Conservation (phyloP, 306 rosid genomes). For the Trifolium pratense region DNA sequence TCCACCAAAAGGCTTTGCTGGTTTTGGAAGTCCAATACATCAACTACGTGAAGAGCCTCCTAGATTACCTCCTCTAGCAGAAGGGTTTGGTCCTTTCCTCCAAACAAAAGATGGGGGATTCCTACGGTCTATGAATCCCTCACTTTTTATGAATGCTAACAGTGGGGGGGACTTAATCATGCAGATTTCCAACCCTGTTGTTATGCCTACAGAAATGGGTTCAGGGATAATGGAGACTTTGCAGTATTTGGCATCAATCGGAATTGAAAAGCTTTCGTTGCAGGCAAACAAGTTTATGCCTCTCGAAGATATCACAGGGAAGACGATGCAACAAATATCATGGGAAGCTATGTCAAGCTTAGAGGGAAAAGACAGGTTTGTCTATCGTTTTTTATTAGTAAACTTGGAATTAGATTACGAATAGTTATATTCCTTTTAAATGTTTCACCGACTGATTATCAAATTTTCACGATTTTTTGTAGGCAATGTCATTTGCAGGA, state of each 20-base stretch:
- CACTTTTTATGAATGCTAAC: constrained; percentile 66
- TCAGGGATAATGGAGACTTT: constrained; percentile 79
- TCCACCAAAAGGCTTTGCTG: constrained; percentile 59
- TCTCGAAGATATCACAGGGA: constrained; percentile 88
- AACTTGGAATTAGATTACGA: constrained; percentile 8
- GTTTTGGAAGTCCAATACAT: constrained; percentile 74
- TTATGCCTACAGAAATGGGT: constrained; percentile 95
- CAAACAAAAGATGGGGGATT: constrained; percentile 86
- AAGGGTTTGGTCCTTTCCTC: constrained; percentile 79
- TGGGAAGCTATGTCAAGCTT: constrained; percentile 73
- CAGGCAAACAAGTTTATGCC: constrained; percentile 94
- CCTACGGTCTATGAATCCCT: constrained; percentile 80
- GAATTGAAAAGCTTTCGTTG: constrained; percentile 93
- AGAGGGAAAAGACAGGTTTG: constrained; percentile 69
- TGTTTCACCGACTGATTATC: constrained; percentile 23
- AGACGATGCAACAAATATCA: constrained; percentile 88
- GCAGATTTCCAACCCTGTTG: constrained; percentile 92
- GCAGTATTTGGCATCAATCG: constrained; percentile 76
- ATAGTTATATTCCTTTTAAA: background rate
- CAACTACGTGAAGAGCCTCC: constrained; percentile 54
- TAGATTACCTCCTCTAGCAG: constrained; percentile 79
- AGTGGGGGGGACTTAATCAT: constrained; percentile 72
- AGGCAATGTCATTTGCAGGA: constrained; percentile 62
- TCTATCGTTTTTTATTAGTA: constrained; percentile 30
- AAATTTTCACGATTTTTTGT: constrained; percentile 38